These are phyloP conservation scores for Pelargonium myrrhifolium DNA, from an alignment of 441 rosid genomes.

Conservation along the genomic window DNA sequence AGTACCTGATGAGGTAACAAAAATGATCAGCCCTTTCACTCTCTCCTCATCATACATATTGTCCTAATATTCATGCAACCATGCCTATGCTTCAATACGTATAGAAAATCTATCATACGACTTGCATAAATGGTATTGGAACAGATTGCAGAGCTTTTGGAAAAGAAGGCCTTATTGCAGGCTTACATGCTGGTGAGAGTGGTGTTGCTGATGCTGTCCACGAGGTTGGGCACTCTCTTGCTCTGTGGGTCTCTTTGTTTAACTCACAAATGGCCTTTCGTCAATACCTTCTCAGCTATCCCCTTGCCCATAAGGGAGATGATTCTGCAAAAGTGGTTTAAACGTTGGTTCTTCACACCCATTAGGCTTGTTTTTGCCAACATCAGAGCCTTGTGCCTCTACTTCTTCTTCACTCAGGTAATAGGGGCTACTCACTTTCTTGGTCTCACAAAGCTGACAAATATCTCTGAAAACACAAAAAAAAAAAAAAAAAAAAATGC, in stretches of 20 bases:
- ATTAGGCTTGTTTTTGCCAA: slow-evolving; percentile 16
- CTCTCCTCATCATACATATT: no score
- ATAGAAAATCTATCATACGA: no score
- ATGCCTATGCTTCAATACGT: neutral
- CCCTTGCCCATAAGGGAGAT: slow-evolving; percentile 16
- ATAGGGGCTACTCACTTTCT: neutral
- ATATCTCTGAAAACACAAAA: no score
- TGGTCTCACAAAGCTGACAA: no score
- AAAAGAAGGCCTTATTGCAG: slow-evolving; percentile 4
- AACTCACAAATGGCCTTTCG: neutral
- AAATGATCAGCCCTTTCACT: no score
- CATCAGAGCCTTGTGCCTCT: slow-evolving; percentile 17
- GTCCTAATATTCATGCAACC: neutral
- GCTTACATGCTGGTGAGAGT: slow-evolving; percentile 7
- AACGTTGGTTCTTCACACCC: slow-evolving; percentile 15
- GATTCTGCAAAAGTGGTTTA: slow-evolving; percentile 17
- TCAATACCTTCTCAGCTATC: slow-evolving; percentile 15
- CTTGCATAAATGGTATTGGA: neutral
- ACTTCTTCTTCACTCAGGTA: slow-evolving; percentile 20
- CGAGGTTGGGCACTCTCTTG: slow-evolving; percentile 17
- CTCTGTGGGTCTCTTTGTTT: slow-evolving; percentile 19
- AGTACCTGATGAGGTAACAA: neutral
- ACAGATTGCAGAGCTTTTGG: slow-evolving; percentile 19
- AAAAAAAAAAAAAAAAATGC: no score
- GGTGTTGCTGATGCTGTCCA: slow-evolving; percentile 13